These are phyloP conservation scores for Metschnikowia anglica DNA, from an alignment of 805 yeast species.

Conservation along the genomic window DNA sequence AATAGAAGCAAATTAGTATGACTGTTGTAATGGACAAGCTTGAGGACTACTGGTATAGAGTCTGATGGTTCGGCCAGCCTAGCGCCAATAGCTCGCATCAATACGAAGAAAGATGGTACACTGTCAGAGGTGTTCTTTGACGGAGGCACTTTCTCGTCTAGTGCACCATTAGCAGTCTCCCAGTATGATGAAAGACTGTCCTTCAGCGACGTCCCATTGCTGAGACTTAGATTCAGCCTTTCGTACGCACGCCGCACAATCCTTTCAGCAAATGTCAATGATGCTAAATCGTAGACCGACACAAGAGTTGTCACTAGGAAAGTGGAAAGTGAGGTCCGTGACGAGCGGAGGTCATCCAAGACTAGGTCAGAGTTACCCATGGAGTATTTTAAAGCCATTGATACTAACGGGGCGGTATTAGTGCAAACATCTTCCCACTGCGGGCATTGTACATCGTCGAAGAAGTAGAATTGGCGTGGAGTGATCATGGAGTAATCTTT, in stretches of 20 bases:
- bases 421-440: not conserved
- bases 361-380: not conserved
- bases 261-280: conserved; percentile 3
- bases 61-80: not conserved
- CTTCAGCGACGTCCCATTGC: no score
- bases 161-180: not conserved
- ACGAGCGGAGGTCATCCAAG: not conserved
- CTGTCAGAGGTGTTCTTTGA: not conserved
- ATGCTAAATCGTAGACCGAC: not conserved
- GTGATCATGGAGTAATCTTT: conserved; percentile 5
- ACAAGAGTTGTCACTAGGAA: conserved; percentile 1
- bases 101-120: not conserved
- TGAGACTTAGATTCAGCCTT: not conserved
- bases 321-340: conserved; percentile 2
- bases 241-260: conserved; percentile 2
- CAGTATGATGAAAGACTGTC: not conserved
- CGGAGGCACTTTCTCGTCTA: not conserved
- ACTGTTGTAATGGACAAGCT: conserved; percentile 25
- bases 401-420: not conserved
- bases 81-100: conserved; percentile 11
- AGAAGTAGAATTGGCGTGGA: conserved; percentile 27
- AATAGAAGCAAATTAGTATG: conserved; percentile 17
- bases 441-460: conserved; percentile 9
- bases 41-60: conserved; percentile 18
- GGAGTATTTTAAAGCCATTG: not conserved